phyloP scores from a whole-genome alignment of 192 early-diverging fungal species.

The Backusella australiensis region DNA sequence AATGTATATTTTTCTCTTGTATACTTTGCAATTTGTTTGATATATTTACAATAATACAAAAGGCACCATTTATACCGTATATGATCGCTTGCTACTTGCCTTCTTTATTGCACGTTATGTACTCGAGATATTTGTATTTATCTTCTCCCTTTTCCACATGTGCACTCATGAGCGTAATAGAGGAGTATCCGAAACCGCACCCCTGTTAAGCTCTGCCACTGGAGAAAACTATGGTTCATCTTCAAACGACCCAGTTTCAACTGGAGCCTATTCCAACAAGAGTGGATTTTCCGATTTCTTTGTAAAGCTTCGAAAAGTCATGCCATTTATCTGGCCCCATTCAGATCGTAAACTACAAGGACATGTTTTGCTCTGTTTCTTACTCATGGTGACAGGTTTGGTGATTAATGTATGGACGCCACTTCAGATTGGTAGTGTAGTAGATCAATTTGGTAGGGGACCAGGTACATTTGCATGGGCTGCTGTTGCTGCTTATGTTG shows the following conservation, averaged over 20 bases:
- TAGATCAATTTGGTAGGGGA: conserved; percentile 43
- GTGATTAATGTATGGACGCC: conserved; percentile 85
- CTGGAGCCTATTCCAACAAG: conserved; percentile 13
- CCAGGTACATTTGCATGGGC: conserved; percentile 36
- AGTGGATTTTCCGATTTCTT: conserved; percentile 38
- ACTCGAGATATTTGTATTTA: conserved; percentile 25
- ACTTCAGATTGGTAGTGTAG: conserved; percentile 75
- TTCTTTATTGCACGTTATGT: conserved; percentile 45
- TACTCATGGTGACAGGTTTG: conserved; percentile 62
- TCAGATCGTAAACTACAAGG: conserved; percentile 57
- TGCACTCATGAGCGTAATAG: neutral
- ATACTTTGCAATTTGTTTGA: neutral
- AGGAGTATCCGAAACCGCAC: conserved; percentile 18
- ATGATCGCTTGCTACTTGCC: conserved; percentile 37
- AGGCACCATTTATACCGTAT: conserved; percentile 18
- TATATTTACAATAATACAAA: neutral
- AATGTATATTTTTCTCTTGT: neutral
- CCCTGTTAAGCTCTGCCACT: conserved; percentile 15
- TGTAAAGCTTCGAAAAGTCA: conserved; percentile 56
- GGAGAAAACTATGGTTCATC: neutral
- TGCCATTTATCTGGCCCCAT: conserved; percentile 85
- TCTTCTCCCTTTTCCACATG: conserved; percentile 34
- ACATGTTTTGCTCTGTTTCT: conserved; percentile 68
- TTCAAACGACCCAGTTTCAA: conserved; percentile 21
- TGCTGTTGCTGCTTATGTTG: conserved; percentile 57